Base-by-base conservation (phyloP, 116 monocot genomes). In the Dioscorea cayenensis region DNA sequence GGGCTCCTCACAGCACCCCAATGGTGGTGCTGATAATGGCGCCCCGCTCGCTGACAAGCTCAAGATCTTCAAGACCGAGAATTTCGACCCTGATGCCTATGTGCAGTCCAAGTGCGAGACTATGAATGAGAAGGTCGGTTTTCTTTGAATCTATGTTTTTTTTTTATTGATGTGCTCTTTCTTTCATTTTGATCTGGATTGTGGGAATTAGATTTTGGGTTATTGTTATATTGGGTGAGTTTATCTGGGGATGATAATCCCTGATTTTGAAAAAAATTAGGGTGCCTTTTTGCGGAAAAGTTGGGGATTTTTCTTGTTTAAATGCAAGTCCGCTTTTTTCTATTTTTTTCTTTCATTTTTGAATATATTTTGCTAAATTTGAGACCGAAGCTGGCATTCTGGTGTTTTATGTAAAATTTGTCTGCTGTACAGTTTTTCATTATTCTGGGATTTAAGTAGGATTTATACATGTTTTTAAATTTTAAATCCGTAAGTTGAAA, bases 61-160 rank as follows among this genome's bases (percentile, higher is more conserved):
- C 21, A 87, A 92, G 89, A 92, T 95, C 70, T 95, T 95, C 82
- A 95, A 95, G 77, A 85, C 87, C 28, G 95, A 92, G 12, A 87
- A 83, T 50, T 95, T 92, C 76, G 95, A 95, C 73, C 92, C 95
- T n/a, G 92, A 95, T 21, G 83, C 83, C 9, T 95, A 95, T 60
- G 92, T 95, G 65, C 95, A 95, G 77, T 95, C 95, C 69, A 95
- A 95, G 72, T 95, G 95, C 74, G 92, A 87, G 75, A 80, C 85
- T 17, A 95, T 95, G 95, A 87, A 86, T 72, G 95, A 95, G 78
- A 95, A 95, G 92, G 95, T 95, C 35, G 13, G 62, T 13, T 68
- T 48, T 69, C 16, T 70, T 69, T 22, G 13, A 19, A 21, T 17
- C 21, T 22, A 19, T 36, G 36, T n/a, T 67, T 17, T 21, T 13